A percentile compares a stretch with the other conserved stretches of the same genome.
phyloP scores from a whole-genome alignment of 2,329 filamentous ascomycete genomes.

The Xylaria hypoxylon region DNA sequence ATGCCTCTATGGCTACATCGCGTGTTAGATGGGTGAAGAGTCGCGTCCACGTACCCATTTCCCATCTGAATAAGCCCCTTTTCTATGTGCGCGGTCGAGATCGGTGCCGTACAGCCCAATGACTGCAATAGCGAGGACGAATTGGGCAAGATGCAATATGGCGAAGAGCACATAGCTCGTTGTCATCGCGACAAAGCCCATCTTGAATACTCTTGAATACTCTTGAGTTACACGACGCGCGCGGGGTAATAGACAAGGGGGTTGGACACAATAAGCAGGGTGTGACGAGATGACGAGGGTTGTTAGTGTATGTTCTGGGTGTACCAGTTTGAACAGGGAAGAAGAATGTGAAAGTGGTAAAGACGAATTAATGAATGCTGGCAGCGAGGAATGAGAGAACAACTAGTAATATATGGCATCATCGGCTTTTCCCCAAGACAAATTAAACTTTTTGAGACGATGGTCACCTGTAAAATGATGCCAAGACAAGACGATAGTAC shows the following conservation, averaged over 20 bases:
- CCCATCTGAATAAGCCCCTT: slow-evolving; percentile 65
- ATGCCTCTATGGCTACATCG: background rate
- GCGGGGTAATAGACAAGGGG: slow-evolving; percentile 18
- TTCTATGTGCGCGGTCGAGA: slow-evolving; percentile 65
- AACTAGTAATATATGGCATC: background rate
- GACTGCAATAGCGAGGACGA: slow-evolving; percentile 80
- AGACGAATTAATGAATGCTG: background rate
- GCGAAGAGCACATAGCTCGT: slow-evolving; percentile 67
- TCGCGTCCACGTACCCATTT: slow-evolving; percentile 73
- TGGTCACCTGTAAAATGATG: slow-evolving; percentile 15
- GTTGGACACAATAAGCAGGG: slow-evolving; percentile 20
- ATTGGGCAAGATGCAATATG: slow-evolving; percentile 77
- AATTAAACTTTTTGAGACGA: slow-evolving; percentile 6
- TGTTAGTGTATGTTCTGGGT: slow-evolving; percentile 15
- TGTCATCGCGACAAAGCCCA: slow-evolving; percentile 60
- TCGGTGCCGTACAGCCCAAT: slow-evolving; percentile 83
- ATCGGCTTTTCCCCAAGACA: slow-evolving; percentile 24
- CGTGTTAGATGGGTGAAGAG: background rate
- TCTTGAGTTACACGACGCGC: slow-evolving; percentile 45
- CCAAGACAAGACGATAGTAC: slow-evolving; percentile 9
- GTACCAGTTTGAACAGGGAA: background rate
- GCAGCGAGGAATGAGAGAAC: background rate
- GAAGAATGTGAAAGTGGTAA: slow-evolving; percentile 11
- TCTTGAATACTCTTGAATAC: too few relatives aligned
- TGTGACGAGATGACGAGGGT: background rate